Evolutionary conservation across 31 red algal species (phyloP).

Genomic region (Porphyra umbilicalis): DNA sequence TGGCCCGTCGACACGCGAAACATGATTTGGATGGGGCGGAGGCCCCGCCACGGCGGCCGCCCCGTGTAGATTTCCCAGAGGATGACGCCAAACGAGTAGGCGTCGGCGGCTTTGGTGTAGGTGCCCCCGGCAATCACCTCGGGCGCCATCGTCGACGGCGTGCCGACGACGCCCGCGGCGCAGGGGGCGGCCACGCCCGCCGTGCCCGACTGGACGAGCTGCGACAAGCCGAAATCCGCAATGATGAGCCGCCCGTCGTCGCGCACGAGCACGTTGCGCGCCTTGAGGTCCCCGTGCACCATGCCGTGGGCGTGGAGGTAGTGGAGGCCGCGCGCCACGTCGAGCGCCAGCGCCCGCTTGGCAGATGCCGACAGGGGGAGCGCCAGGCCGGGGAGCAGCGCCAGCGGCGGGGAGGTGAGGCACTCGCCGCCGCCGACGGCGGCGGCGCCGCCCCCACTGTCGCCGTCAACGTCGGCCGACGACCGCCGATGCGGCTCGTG

Average conservation of each 20-base stretch:
- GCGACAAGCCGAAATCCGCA: constrained; percentile 86
- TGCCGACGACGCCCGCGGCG: too few relatives aligned
- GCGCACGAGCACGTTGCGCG: constrained; percentile 79
- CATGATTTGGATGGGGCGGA: constrained; percentile 66
- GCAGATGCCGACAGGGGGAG: background rate
- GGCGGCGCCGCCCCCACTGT: too few relatives aligned
- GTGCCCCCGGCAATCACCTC: constrained; percentile 72
- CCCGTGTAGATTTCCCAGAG: constrained; percentile 82
- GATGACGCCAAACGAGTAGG: constrained; percentile 89
- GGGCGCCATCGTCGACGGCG: constrained; percentile 85
- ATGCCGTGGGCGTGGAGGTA: constrained; percentile 84
- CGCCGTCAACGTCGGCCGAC: background rate
- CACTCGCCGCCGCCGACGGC: too few relatives aligned
- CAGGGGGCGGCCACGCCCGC: too few relatives aligned
- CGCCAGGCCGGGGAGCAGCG: background rate
- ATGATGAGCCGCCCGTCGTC: constrained; percentile 59
- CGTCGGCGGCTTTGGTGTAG: constrained; percentile 68
- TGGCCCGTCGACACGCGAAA: constrained; percentile 89
- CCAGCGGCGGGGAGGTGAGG: background rate
- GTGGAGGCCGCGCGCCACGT: constrained; percentile 83
- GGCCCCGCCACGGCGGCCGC: constrained; percentile 64
- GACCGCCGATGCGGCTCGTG: constrained; percentile 14
- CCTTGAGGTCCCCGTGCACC: constrained; percentile 89
- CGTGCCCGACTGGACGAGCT: too few relatives aligned
- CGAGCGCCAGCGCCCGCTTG: constrained; percentile 57